These are phyloP conservation scores for Datisca glomerata DNA, from an alignment of 306 rosid genomes.

Conservation along the genomic window DNA sequence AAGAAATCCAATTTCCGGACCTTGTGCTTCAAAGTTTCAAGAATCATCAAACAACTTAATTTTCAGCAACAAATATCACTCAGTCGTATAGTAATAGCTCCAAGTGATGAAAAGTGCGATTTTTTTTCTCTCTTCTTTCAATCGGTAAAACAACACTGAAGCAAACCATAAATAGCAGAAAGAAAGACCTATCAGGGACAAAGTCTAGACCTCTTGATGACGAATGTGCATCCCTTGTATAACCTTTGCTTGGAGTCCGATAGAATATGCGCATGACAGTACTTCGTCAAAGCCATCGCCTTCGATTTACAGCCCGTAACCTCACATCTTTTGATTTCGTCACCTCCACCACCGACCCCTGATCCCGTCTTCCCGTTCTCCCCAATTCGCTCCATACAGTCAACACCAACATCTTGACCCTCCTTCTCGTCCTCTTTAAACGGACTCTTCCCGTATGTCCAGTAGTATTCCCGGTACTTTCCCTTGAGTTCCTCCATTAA, in stretches of 20 bases:
- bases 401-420: constrained; percentile 2
- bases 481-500: constrained; percentile 45
- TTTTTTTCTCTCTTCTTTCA: background rate
- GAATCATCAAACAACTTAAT: too few species aligned
- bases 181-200: background rate
- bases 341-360: constrained; percentile 13
- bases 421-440: constrained; percentile 31
- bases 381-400: constrained; percentile 9
- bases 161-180: background rate
- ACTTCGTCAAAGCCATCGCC: constrained; percentile 59
- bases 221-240: constrained; percentile 43
- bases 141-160: background rate
- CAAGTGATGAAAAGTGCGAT: background rate
- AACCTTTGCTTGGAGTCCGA: constrained; percentile 58
- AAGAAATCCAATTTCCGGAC: too few species aligned
- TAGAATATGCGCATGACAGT: constrained; percentile 54
- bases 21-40: too few species aligned
- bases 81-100: background rate
- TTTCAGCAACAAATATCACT: too few species aligned
- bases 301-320: constrained; percentile 33
- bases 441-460: constrained; percentile 70
- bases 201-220: constrained; percentile 39
- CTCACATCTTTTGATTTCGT: constrained; percentile 32
- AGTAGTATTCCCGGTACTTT: constrained; percentile 41
- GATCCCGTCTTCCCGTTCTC: constrained; percentile 19